Base-by-base conservation (phyloP, 495 filamentous ascomycete genomes). In the Symbiotaphrina buchneri region DNA sequence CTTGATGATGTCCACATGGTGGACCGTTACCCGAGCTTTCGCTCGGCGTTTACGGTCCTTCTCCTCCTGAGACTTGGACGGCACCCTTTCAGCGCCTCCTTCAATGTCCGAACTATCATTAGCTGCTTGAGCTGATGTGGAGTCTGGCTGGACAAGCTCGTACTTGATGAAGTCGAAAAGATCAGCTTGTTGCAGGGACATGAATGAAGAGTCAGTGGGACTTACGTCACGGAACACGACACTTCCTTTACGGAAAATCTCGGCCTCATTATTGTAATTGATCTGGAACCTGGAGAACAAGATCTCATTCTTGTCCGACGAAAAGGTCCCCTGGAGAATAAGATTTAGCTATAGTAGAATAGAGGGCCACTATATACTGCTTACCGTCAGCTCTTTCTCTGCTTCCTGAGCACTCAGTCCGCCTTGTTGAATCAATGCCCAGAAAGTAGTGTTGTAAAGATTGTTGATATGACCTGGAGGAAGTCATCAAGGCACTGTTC, bases 371-470 rank as follows among this genome's bases (percentile, higher is more conserved):
- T 5, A 14, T 8, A 11, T 22, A 22, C 8, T 7, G 2, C 53
- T 38, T 37, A 78, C 79, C 45, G 74, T 68, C 18, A 95, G 58
- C 30, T 62, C 64, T 41, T 71, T 61, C 47, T 93, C 87, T 0
- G 87, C 87, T 40, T 79, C 70, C 13, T 63, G 71, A 6, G 62
- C 59, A 28, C 63, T 68, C 57, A 87, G 64, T 0, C 72, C 76
- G 0, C 82, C 84, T 25, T 67, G 54, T 31, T 73, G 63, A 16
- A 94, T 72, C 43, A 95, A 58, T 0, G 72, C 60, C 87, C 87
- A 95, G 46, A 94, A 95, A 0, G 82, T 84, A 1, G 87, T 97
- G 43, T 97, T 97, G 49, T 92, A 94, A 10, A 95, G 60, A 45
- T 97, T 97, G 49, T 97, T 97, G 41, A 97, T 85, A 48, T 97